Percentiles rank a stretch among this genome's conserved stretches.
These are phyloP conservation scores for Candida maesae DNA, from an alignment of 805 yeast genomes.

Conservation along the genomic window DNA sequence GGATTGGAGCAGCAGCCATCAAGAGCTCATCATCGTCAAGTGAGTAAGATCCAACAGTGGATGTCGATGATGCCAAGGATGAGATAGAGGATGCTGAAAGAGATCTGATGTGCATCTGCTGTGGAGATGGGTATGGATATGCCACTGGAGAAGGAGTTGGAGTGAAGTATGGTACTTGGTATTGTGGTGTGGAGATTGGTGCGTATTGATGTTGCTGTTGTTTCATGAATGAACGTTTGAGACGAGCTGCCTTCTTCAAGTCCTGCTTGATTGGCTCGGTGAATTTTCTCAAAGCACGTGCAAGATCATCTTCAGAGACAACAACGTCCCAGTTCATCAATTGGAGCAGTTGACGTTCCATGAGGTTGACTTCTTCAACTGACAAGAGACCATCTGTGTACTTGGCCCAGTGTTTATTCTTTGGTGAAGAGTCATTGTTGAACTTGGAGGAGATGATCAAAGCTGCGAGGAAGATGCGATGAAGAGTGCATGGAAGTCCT, in stretches of 20 bases:
- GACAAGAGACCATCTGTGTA: constrained; percentile 72
- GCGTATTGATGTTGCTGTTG: neutral
- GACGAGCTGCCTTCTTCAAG: constrained; percentile 29
- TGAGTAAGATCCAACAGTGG: neutral
- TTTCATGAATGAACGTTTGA: constrained; percentile 18
- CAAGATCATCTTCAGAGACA: constrained; percentile 64
- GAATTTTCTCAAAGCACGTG: constrained; percentile 65
- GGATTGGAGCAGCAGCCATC: neutral
- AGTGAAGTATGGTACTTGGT: neutral
- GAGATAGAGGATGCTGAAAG: constrained; percentile 12
- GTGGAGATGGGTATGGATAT: constrained; percentile 2
- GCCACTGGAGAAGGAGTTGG: constrained; percentile 1
- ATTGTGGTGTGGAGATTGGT: constrained; percentile 13
- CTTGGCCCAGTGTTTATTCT: constrained; percentile 75
- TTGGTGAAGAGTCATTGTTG: constrained; percentile 76
- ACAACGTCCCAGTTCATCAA: constrained; percentile 70
- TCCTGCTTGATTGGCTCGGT: constrained; percentile 65
- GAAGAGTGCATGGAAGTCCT: constrained; percentile 77
- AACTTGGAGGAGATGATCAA: constrained; percentile 68
- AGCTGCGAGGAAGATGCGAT: constrained; percentile 72
- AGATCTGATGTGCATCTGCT: constrained; percentile 9
- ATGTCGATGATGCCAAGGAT: constrained; percentile 8
- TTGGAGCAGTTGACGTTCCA: constrained; percentile 74
- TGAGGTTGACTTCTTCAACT: constrained; percentile 65
- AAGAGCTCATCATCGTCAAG: constrained; percentile 1